phyloP scores from a whole-genome alignment of 176 grass and related monocot species.

The Themeda triandra region DNA sequence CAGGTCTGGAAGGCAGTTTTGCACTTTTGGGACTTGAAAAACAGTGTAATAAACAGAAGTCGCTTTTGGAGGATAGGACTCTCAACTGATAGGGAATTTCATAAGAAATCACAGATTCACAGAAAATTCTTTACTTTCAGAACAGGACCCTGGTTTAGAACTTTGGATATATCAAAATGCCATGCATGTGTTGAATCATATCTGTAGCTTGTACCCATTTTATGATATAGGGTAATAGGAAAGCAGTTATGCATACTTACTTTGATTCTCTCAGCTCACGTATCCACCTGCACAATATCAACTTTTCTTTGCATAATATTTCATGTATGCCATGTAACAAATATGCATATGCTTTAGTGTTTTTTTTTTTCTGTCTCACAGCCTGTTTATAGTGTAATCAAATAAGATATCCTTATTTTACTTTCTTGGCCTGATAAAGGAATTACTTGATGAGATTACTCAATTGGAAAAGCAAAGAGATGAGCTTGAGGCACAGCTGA shows the following conservation, averaged over 20 bases:
- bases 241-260: slow-evolving; percentile 9
- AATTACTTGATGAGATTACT: slow-evolving; percentile 74
- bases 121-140: neutral
- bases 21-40: neutral
- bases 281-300: neutral
- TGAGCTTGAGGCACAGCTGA: slow-evolving; percentile 83
- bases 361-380: neutral
- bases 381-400: slow-evolving; percentile 22
- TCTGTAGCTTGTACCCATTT: neutral
- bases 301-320: neutral
- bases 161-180: neutral
- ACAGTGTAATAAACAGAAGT: neutral
- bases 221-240: slow-evolving; percentile 10
- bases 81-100: neutral
- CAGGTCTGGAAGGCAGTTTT: neutral
- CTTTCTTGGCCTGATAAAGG: slow-evolving; percentile 44
- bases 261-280: neutral
- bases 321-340: neutral
- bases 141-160: neutral
- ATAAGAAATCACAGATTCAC: neutral
- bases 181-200: neutral
- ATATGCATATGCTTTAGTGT: slow-evolving; percentile 19
- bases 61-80: neutral
- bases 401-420: slow-evolving; percentile 12
- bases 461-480: slow-evolving; percentile 82